Evolutionary conservation across 495 filamentous ascomycete species (phyloP).

Genomic region (Astrothelium macrocarpum): DNA sequence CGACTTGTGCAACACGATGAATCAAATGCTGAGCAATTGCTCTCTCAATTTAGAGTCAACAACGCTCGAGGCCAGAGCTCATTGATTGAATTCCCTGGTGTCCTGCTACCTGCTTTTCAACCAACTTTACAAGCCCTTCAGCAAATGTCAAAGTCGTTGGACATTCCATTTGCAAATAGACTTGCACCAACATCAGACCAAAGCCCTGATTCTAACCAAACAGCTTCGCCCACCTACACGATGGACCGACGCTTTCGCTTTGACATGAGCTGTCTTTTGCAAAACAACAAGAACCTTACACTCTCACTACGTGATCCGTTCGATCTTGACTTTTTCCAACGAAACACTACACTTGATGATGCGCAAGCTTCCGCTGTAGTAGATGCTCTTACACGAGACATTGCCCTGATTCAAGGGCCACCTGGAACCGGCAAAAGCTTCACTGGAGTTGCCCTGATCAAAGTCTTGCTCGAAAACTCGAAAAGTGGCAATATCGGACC

Average conservation of each 20-base stretch:
- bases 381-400: constrained; percentile 41
- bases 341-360: constrained; percentile 45
- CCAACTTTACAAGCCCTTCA: constrained; percentile 58
- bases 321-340: constrained; percentile 34
- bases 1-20: neutral
- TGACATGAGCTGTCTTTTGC: constrained; percentile 40
- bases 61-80: constrained; percentile 12
- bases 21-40: neutral
- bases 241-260: constrained; percentile 42
- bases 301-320: constrained; percentile 33
- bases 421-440: constrained; percentile 73
- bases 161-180: constrained; percentile 52
- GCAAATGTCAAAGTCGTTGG: constrained; percentile 37
- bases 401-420: constrained; percentile 69
- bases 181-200: constrained; percentile 36
- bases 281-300: constrained; percentile 28
- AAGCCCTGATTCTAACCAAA: constrained; percentile 12
- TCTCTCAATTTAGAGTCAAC: neutral
- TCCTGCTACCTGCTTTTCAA: constrained; percentile 58
- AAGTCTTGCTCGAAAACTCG: constrained; percentile 53
- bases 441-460: constrained; percentile 49
- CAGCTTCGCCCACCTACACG: constrained; percentile 48
- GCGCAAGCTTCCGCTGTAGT: constrained; percentile 51
- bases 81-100: constrained; percentile 61
- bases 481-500: constrained; percentile 44